Base-by-base conservation (phyloP, 768 basidiomycete genomes). In the Steccherinum ochraceum region DNA sequence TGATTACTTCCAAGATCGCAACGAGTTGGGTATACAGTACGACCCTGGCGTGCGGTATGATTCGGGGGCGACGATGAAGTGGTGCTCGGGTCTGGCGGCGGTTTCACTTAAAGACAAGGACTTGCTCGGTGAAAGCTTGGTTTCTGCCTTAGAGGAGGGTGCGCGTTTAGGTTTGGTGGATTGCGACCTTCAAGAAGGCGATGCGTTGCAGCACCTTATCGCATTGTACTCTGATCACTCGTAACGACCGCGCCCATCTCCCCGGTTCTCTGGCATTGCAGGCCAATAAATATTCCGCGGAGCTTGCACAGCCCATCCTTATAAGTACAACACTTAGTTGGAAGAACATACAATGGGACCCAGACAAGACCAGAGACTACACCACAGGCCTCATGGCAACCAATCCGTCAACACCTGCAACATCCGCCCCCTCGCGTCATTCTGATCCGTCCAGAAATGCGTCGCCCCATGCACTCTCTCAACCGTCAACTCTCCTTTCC, bases 391-490 rank as follows among this genome's bases (percentile, higher is more conserved):
- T 55, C 35, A 61, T 2, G 52, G 44, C 5, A 61, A 39, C 57
- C 61, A 65, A 3, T 40, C 45, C 25, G 49, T 51, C 5, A 64
- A 21, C 7, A 30, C 40, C 0, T 54, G 48, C 0, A 59, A 5
- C 12, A 65, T 40, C 3, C 40, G 46, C 2, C 41, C 21, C 7
- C 51, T 46, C 0, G 58, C 57, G 2, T 44, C 42, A 16, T 35
- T 35, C 30, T 43, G 26, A 19, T 58, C 79, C 35, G 66, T 64
- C 87, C 87, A 89, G 64, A 89, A 89, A 69, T 89, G 87, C 24
- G 78, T 72, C 7, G 72, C 84, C 30, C 69, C 71, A 26, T 66
- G 53, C 16, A 88, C 64, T 30, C 62, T 72, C 63, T 47, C 71
- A 55, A 59, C 49, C 48, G 60, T 50, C 45, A 76, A 48, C 46